Evolutionary conservation across 169 alveolate genomes (phyloP), one percentile per base, ranked within the genome.

Genomic region (Babesia bovis): DNA sequence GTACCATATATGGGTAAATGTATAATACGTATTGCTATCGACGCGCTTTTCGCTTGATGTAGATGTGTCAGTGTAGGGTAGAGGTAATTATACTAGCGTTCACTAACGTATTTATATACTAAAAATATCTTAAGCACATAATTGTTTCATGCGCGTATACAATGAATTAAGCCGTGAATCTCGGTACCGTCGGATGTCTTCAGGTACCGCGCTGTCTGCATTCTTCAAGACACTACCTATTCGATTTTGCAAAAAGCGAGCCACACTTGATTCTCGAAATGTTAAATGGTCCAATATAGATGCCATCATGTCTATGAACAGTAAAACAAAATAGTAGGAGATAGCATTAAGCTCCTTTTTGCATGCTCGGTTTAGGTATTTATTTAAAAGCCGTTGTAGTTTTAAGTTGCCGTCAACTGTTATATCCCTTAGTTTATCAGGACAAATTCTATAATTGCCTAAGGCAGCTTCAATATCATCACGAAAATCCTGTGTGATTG

Each of bases 261-360:
- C 68, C 13, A 58, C 79, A 67, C 55, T 51, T 23, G 66, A 44
- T 33, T 49, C 56, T 25, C 58, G 35, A 38, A 75, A 63, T 30
- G 78, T 36, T 28, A 75, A 28, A 33, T 65, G 65, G 30, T 75
- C 85, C 47, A 75, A 40, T 25, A 75, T 44, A 17, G 77, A 55
- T 9, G 76, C 51, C 1, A 75, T 15, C 23, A 75, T 35, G 49
- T 75, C 58, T 25, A 38, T 58, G 23, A 23, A 66, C 45, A 75
- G 72, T 36, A 42, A 35, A n/a, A 30, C 25, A 21, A 75, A 60
- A 52, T 75, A 75, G 36, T 66, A 61, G 6, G 33, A 49, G 12
- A 57, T 9, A 23, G 53, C 66, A 21, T 47, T 47, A 23, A 38
- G 38, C 36, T 60, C 85, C 19, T 58, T 58, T 65, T 32, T 75